These are phyloP conservation scores for Gardenia jasminoides DNA, from an alignment of 257 asterid genomes.

Conservation along the genomic window DNA sequence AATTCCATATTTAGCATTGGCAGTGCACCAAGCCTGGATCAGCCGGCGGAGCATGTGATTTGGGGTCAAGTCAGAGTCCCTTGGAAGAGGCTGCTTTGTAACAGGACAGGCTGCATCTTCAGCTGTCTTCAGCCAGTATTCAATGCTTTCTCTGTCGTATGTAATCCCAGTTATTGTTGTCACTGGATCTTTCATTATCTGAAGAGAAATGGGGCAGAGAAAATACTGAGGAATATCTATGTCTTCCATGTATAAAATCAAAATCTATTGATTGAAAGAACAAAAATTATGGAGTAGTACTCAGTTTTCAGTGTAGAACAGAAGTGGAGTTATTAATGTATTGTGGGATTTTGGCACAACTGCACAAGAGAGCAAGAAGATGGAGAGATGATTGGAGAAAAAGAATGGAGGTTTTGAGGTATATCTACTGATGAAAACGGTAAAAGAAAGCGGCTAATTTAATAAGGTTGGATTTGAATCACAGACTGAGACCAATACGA, in stretches of 20 bases:
- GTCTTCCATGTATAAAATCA: constrained; percentile 37
- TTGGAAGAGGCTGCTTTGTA: constrained; percentile 61
- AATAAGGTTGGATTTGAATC: constrained; percentile 21
- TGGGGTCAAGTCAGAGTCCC: constrained; percentile 62
- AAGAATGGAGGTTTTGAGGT: constrained; percentile 17
- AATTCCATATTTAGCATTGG: constrained; percentile 56
- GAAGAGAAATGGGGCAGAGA: constrained; percentile 86
- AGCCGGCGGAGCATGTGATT: constrained; percentile 82
- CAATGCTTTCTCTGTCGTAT: constrained; percentile 80
- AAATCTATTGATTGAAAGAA: not conserved
- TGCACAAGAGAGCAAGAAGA: not conserved
- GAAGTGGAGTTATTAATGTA: not conserved
- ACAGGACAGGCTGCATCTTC: constrained; percentile 53
- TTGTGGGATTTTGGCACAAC: not conserved
- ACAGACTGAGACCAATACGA: constrained; percentile 12
- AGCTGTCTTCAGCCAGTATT: constrained; percentile 56
- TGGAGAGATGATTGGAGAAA: not conserved
- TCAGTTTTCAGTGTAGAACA: not conserved
- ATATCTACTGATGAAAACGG: constrained; percentile 9
- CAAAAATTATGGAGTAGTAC: not conserved
- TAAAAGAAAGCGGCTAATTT: constrained; percentile 43
- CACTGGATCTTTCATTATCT: constrained; percentile 88
- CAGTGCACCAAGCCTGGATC: constrained; percentile 78
- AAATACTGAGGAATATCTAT: constrained; percentile 78
- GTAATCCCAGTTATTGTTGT: constrained; percentile 85